Evolutionary conservation across 768 basidiomycete species (phyloP), one percentile per base, ranked within the genome.

Genomic region (Calocybe indica): DNA sequence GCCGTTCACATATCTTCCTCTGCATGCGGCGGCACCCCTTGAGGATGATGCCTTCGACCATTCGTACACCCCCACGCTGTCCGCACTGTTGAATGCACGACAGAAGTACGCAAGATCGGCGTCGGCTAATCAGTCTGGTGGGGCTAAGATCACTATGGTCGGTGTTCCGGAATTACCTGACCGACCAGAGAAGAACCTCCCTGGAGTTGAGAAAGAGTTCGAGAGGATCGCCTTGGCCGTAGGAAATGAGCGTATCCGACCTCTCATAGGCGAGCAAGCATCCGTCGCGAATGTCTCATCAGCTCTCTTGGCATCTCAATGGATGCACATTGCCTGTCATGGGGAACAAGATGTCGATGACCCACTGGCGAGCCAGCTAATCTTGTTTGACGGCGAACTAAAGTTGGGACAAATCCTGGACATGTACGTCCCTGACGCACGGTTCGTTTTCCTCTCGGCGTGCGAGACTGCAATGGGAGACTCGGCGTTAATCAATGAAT

Each of bases 371-470:
- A 58, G 60, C 36, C 50, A 53, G 3, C 37, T 62, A 3, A 11
- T 54, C 5, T 50, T 64, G 1, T 51, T 57, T 40, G 50, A 58
- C 43, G 51, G 51, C 7, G 39, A 49, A 2, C 52, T 62, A 11
- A 45, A 55, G 37, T 29, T 65, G 9, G 36, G 59, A 41, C 49
- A 43, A 15, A 52, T 68, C 14, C 55, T 65, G 37, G 48, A 32
- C 48, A 52, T 53, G 2, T 37, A 55, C 41, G 43, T 67, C 46
- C 55, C 57, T 7, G 13, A 51, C 47, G 57, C 63, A 28, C 55
- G 62, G 36, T 58, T 76, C 37, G 75, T 67, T 0, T 72, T 74
- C 54, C 63, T 77, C 3, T 74, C 74, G 5, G 74, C 75, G 1
- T 77, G 75, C 48, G 63, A 77, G 47, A 75, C 68, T 5, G 71